phyloP scores from a whole-genome alignment of 306 rosid species.

The Mimosa bimucronata region DNA sequence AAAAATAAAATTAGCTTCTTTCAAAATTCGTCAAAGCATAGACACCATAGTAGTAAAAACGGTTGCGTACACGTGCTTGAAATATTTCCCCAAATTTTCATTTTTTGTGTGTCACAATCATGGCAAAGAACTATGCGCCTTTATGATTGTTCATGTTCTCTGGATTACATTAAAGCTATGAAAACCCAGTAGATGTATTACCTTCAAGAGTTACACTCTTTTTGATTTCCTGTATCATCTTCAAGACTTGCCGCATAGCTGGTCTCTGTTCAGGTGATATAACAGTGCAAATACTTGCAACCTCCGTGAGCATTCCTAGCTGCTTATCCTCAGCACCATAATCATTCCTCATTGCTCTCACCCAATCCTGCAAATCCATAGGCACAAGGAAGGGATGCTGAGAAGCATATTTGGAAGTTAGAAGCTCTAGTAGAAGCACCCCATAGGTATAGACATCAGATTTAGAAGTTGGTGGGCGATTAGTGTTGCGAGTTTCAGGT shows the following conservation, averaged over 20 bases:
- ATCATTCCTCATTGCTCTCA: constrained; percentile 78
- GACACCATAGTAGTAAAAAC: constrained; percentile 11
- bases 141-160: constrained; percentile 14
- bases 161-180: background rate
- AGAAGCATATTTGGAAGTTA: constrained; percentile 88
- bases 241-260: constrained; percentile 87
- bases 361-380: constrained; percentile 76
- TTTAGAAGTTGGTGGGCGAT: constrained; percentile 55
- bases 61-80: constrained; percentile 38
- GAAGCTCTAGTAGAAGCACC: constrained; percentile 78
- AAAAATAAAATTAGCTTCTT: background rate
- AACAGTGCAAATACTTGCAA: constrained; percentile 78
- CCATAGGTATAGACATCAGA: constrained; percentile 84
- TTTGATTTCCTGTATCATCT: constrained; percentile 89
- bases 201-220: constrained; percentile 62
- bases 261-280: constrained; percentile 97
- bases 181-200: constrained; percentile 3
- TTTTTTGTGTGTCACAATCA: background rate
- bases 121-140: constrained; percentile 19
- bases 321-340: constrained; percentile 65
- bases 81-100: constrained; percentile 11
- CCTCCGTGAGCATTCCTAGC: constrained; percentile 88
- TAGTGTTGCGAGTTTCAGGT: constrained; percentile 71
- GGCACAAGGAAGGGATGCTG: constrained; percentile 82
- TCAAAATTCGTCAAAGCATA: constrained; percentile 37